These are phyloP conservation scores for Bipolaris gigantea DNA, from an alignment of 2,329 filamentous ascomycete genomes.

Conservation along the genomic window DNA sequence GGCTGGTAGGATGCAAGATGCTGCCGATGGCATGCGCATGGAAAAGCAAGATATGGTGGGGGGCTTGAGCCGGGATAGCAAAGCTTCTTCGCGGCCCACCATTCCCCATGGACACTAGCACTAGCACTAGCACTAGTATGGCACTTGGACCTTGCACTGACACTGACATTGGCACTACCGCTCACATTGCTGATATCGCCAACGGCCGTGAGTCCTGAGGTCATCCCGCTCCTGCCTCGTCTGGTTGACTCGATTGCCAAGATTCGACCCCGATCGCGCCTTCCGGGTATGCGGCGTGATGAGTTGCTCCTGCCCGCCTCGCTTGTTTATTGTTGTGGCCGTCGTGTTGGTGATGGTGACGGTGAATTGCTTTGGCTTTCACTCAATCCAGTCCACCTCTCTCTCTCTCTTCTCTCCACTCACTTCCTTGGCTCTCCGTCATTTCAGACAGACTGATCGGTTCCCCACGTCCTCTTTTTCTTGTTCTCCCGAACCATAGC, in stretches of 20 bases:
- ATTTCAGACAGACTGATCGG: constrained; percentile 1
- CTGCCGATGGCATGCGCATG: background rate
- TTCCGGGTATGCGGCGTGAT: background rate
- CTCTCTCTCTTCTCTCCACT: background rate
- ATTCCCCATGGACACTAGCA: constrained; percentile 2
- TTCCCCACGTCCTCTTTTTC: constrained; percentile 3
- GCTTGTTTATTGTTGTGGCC: background rate
- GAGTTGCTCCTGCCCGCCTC: constrained; percentile 1
- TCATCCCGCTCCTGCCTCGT: constrained; percentile 9
- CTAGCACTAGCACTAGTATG: constrained; percentile 7
- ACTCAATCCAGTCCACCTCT: background rate
- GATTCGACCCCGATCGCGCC: background rate
- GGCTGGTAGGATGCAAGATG: constrained; percentile 2
- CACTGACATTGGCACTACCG: constrained; percentile 1
- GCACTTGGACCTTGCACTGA: constrained; percentile 2
- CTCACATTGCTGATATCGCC: background rate
- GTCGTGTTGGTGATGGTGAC: background rate
- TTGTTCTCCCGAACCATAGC: constrained; percentile 9
- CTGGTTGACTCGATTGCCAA: background rate
- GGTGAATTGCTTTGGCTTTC: background rate
- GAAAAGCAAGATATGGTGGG: background rate
- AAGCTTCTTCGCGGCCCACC: constrained; percentile 2
- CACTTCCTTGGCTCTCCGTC: constrained; percentile 1
- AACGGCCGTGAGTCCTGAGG: constrained; percentile 1
- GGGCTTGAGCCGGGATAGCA: constrained; percentile 3